Evolutionary conservation across 768 basidiomycete genomes (phyloP), one percentile per base, ranked within the genome.

Genomic region (Suillus discolor): DNA sequence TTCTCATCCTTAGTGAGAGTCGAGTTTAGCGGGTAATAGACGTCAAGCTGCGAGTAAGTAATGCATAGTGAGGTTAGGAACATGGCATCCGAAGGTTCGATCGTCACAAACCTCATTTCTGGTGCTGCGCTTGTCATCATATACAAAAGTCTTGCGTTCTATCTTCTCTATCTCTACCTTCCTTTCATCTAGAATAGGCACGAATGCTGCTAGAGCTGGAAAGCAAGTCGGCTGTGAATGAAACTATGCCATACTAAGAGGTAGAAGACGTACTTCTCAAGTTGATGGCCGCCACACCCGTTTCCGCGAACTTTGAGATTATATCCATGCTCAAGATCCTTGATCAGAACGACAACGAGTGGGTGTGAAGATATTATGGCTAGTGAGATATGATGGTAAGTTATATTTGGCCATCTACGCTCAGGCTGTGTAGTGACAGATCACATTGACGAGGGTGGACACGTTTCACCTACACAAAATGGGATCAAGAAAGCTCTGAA

Each of bases 91-190:
- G 31, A 1, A 3, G 39, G 18, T 38, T 34, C 16, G 51, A 51
- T 38, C 28, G 4, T 28, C 11, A 42, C 57, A 12, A 39, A 60
- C 59, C 59, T 60, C 41, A 12, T 60, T 60, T 20, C 41, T 60
- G 41, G 59, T 13, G 28, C 0, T 6, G 28, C 61, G 65, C 41
- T 69, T 60, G 41, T 60, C 41, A 2, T 88, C 87, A 69, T 87
- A 91, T 61, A 82, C 75, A 77, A 89, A 88, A 1, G 86, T 85
- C 70, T 81, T 83, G 55, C 79, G 75, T 3, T 85, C 79, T n/a
- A 84, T 78, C 57, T 77, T 75, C 20, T 79, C 69, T 45, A 91
- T 90, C 9, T 80, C 74, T 3, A 72, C 71, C 9, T 81, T 81
- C 13, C 81, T 83, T 25, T 79, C 74, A 66, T 86, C 82, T 12